phyloP scores from a whole-genome alignment of 2,329 filamentous ascomycete species.

The Penicillium sp. region DNA sequence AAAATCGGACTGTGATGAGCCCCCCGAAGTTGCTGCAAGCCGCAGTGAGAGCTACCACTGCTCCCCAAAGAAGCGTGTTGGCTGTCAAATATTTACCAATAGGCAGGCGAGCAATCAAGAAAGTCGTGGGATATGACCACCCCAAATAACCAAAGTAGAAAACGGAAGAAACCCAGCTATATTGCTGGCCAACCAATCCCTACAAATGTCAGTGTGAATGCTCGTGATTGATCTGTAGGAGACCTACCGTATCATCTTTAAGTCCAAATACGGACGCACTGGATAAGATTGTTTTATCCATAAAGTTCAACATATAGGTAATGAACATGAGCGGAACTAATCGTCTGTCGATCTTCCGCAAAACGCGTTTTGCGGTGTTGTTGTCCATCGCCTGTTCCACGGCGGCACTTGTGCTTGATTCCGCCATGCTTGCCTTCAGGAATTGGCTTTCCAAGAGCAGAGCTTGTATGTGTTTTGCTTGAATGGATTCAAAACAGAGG shows the following conservation, averaged over 20 bases:
- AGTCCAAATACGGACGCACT: constrained; percentile 60
- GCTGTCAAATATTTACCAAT: constrained; percentile 33
- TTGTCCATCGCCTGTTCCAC: constrained; percentile 12
- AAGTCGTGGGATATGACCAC: constrained; percentile 29
- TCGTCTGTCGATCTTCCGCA: constrained; percentile 58
- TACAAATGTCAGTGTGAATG: constrained; percentile 1
- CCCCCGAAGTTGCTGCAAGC: constrained; percentile 52
- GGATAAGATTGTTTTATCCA: constrained; percentile 61
- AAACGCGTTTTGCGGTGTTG: constrained; percentile 30
- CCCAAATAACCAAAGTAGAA: constrained; percentile 34
- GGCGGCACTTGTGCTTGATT: not conserved
- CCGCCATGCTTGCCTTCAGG: not conserved
- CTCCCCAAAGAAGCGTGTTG: constrained; percentile 51
- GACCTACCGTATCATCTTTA: constrained; percentile 44
- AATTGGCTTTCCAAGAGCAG: not conserved
- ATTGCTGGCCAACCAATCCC: constrained; percentile 23
- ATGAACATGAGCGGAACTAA: constrained; percentile 59
- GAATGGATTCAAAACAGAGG: not conserved
- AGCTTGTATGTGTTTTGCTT: not conserved
- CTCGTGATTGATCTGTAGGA: not conserved
- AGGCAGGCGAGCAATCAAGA: constrained; percentile 27
- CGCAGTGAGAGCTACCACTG: constrained; percentile 50
- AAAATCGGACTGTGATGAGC: constrained; percentile 53
- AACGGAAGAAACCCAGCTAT: constrained; percentile 30
- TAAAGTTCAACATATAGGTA: constrained; percentile 62